A percentile compares a stretch with the other conserved stretches of the same genome.
Evolutionary conservation across 495 filamentous ascomycete genomes (phyloP).

Genomic region (Beverwykella pulmonaria): DNA sequence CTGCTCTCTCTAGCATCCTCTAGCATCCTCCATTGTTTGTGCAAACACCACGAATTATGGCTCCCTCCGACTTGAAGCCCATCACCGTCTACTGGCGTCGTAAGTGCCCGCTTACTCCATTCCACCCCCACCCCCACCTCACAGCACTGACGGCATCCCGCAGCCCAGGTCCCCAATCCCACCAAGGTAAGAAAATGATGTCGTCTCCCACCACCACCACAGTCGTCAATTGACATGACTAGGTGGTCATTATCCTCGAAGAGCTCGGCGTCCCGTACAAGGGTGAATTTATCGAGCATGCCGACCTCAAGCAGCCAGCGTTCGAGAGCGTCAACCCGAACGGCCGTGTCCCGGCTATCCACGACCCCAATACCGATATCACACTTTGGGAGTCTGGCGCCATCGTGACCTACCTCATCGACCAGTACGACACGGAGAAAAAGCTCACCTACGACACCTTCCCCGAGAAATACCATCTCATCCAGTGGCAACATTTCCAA

Average conservation of each 20-base stretch:
- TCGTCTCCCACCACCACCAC: too few relatives aligned
- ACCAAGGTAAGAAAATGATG: background rate
- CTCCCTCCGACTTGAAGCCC: background rate
- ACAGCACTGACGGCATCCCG: too few relatives aligned
- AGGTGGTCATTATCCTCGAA: conserved; percentile 31
- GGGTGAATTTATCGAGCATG: conserved; percentile 10
- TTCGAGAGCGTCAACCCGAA: conserved; percentile 46
- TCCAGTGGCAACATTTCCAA: conserved; percentile 52
- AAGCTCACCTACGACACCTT: conserved; percentile 37
- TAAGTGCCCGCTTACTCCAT: background rate
- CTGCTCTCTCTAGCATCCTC: too few relatives aligned
- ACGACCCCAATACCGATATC: conserved; percentile 29
- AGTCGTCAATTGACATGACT: background rate
- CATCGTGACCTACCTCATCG: conserved; percentile 44
- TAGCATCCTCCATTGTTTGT: too few relatives aligned
- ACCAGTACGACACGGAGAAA: conserved; percentile 41
- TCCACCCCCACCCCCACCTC: too few relatives aligned
- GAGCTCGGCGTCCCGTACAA: conserved; percentile 39
- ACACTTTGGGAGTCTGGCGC: conserved; percentile 41
- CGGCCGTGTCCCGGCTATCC: conserved; percentile 42
- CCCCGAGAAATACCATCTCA: conserved; percentile 42
- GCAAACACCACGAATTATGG: background rate
- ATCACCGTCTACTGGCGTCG: background rate
- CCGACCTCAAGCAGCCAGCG: conserved; percentile 25
- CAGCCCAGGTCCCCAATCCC: background rate